Percentiles rank a stretch among this genome's conserved stretches.
Evolutionary conservation across 2,329 filamentous ascomycete species (phyloP).

Genomic region (Sarocladium strictum): DNA sequence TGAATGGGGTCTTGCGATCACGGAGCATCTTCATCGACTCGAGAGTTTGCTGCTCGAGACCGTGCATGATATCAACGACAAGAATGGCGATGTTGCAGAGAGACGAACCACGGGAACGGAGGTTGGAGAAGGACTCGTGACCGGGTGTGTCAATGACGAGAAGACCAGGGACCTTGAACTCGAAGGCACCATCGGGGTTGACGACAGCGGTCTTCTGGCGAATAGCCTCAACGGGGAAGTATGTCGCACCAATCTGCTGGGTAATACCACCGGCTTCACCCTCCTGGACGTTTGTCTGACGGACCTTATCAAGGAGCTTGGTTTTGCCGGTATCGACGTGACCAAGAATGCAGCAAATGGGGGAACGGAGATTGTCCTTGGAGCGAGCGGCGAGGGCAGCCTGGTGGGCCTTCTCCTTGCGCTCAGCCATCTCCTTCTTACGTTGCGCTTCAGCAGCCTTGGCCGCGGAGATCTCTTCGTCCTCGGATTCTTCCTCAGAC

Average conservation of each 20-base stretch:
- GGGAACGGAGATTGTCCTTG: slow-evolving; percentile 89
- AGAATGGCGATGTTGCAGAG: slow-evolving; percentile 99
- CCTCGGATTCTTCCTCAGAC: slow-evolving; percentile 22
- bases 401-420: slow-evolving; percentile 84
- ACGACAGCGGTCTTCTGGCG: slow-evolving; percentile 89
- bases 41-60: slow-evolving; percentile 91
- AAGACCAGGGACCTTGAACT: slow-evolving; percentile 96
- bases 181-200: slow-evolving; percentile 83
- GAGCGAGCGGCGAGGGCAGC: slow-evolving; percentile 87
- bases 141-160: slow-evolving; percentile 96
- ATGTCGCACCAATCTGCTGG: slow-evolving; percentile 98
- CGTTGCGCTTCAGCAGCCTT: slow-evolving; percentile 66
- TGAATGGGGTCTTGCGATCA: slow-evolving; percentile 94
- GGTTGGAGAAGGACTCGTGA: slow-evolving; percentile 99
- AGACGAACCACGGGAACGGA: slow-evolving; percentile 92
- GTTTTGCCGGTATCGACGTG: slow-evolving; percentile 99
- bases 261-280: slow-evolving; percentile 99
- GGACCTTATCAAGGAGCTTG: slow-evolving; percentile 97
- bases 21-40: slow-evolving; percentile 94
- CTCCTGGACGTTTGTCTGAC: slow-evolving; percentile 97
- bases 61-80: slow-evolving; percentile 99
- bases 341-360: slow-evolving; percentile 98
- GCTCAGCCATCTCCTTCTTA: slow-evolving; percentile 84
- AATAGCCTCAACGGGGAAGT: slow-evolving; percentile 94
- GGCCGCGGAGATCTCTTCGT: slow-evolving; percentile 66